Percentiles rank a stretch among this genome's conserved stretches.
Evolutionary conservation across 371 early-diverging fungal genomes (phyloP).

Genomic region (Neoconidiobolus thromboides): DNA sequence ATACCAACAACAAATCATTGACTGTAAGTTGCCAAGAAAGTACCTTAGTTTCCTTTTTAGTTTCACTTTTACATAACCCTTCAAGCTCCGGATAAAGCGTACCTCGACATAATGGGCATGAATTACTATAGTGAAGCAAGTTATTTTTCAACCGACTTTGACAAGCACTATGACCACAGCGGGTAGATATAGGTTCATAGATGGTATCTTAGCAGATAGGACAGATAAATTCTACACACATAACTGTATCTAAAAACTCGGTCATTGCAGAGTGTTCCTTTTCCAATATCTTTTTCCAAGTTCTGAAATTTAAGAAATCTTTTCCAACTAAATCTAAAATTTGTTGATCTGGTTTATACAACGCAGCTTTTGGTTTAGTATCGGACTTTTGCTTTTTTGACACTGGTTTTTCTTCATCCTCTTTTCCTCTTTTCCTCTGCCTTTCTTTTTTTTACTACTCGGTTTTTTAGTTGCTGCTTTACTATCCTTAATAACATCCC

Average conservation of each 20-base stretch:
- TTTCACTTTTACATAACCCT: background rate
- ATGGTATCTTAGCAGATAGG: constrained; percentile 21
- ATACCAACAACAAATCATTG: constrained; percentile 5
- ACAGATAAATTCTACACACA: constrained; percentile 15
- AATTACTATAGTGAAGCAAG: background rate
- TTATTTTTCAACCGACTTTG: constrained; percentile 3
- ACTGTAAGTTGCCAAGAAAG: background rate
- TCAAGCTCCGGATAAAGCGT: constrained; percentile 2
- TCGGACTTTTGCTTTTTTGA: too few relatives aligned
- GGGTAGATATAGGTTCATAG: constrained; percentile 7
- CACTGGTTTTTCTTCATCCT: too few relatives aligned
- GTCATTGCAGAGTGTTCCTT: background rate
- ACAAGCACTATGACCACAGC: constrained; percentile 35
- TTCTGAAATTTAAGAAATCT: constrained; percentile 9
- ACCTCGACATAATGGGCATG: constrained; percentile 9
- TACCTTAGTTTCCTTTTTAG: background rate
- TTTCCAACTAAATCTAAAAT: constrained; percentile 1
- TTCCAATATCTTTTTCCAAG: constrained; percentile 11
- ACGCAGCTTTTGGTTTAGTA: too few relatives aligned
- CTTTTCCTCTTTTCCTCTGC: too few relatives aligned
- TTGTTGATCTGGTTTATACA: too few relatives aligned
- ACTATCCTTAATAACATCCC: background rate
- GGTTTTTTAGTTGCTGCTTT: background rate
- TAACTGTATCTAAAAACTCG: constrained; percentile 12
- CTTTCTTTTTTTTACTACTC: background rate